Percentiles rank a stretch among this genome's conserved stretches.
These are phyloP conservation scores for Lignosus rhinocerotis DNA, from an alignment of 1,284 basidiomycete genomes.

Conservation along the genomic window DNA sequence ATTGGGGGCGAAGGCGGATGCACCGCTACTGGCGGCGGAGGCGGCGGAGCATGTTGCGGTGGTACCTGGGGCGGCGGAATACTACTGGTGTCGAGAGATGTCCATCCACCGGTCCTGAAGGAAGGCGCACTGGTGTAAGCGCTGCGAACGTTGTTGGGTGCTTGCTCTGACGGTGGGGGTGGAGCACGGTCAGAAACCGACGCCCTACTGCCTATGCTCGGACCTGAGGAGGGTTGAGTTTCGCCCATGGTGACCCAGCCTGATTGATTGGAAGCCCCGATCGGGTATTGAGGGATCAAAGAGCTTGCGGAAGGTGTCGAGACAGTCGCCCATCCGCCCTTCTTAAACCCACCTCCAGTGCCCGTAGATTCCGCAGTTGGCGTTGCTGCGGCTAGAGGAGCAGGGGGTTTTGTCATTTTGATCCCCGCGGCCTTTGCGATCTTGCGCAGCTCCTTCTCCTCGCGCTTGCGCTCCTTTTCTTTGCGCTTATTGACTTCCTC, in stretches of 20 bases:
- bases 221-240: slow-evolving; percentile 11
- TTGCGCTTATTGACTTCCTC: slow-evolving; percentile 71
- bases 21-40: slow-evolving; percentile 25
- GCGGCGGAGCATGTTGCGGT: slow-evolving; percentile 19
- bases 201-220: slow-evolving; percentile 10
- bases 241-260: slow-evolving; percentile 38
- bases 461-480: slow-evolving; percentile 79
- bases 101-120: slow-evolving; percentile 61
- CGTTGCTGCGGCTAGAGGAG: slow-evolving; percentile 18
- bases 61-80: slow-evolving; percentile 24
- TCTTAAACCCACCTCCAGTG: slow-evolving; percentile 44
- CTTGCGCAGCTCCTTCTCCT: slow-evolving; percentile 79
- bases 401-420: slow-evolving; percentile 57
- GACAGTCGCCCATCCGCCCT: slow-evolving; percentile 57
- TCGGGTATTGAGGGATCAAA: neutral
- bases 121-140: slow-evolving; percentile 37
- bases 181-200: slow-evolving; percentile 14
- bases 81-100: slow-evolving; percentile 51
- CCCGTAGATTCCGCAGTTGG: slow-evolving; percentile 29
- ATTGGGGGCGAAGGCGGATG: slow-evolving; percentile 24
- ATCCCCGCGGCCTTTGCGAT: slow-evolving; percentile 77
- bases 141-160: slow-evolving; percentile 19
- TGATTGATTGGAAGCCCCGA: slow-evolving; percentile 15
- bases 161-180: slow-evolving; percentile 17
- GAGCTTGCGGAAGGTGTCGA: slow-evolving; percentile 2